Evolutionary conservation across 2,329 filamentous ascomycete species (phyloP).

Genomic region (Aureobasidium sp.): DNA sequence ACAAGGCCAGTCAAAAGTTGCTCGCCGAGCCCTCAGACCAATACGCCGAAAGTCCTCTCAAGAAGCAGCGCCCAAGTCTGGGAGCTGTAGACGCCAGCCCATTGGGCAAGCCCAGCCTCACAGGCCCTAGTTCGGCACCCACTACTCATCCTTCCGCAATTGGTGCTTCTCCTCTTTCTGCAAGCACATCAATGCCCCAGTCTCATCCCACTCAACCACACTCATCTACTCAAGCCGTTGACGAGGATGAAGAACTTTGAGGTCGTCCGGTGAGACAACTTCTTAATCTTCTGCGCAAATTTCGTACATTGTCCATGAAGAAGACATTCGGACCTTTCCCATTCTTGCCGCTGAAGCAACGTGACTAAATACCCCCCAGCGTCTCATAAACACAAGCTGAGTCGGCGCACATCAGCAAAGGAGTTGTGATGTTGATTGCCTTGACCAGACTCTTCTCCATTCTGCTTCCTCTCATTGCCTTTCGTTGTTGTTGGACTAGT

Average conservation of each 20-base stretch:
- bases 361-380: background rate
- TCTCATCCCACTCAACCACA: background rate
- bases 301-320: background rate
- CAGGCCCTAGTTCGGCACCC: background rate
- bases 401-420: background rate
- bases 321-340: background rate
- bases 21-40: slow-evolving; percentile 37
- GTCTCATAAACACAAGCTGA: background rate
- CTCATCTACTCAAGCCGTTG: background rate
- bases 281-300: background rate
- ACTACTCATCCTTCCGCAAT: background rate
- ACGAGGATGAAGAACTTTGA: slow-evolving; percentile 18
- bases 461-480: background rate
- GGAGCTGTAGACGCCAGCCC: slow-evolving; percentile 16
- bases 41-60: slow-evolving; percentile 62
- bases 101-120: slow-evolving; percentile 1
- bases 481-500: background rate
- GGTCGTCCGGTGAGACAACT: background rate
- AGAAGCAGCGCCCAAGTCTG: slow-evolving; percentile 64
- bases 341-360: background rate
- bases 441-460: background rate
- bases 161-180: background rate
- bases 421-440: background rate
- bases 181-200: slow-evolving; percentile 9
- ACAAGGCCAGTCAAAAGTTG: slow-evolving; percentile 23